Percentiles rank a stretch among this genome's conserved stretches.
phyloP scores from a whole-genome alignment of 2,329 filamentous ascomycete species.

The Furcasterigmium furcatum region DNA sequence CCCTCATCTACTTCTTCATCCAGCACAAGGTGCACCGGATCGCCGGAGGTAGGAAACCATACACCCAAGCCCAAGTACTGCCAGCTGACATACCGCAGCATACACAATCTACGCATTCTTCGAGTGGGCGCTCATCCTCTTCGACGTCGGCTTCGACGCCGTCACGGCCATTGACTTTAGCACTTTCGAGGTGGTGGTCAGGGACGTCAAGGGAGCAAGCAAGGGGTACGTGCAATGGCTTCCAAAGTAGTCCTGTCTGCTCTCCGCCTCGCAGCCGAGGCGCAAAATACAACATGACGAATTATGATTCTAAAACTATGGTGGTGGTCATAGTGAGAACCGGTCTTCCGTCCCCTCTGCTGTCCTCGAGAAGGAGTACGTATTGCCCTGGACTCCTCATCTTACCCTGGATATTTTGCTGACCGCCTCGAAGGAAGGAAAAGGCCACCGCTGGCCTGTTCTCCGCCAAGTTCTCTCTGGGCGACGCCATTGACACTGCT shows the following conservation, averaged over 20 bases:
- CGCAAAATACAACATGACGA: slow-evolving; percentile 25
- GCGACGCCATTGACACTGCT: slow-evolving; percentile 72
- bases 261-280: slow-evolving; percentile 9
- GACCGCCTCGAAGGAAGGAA: slow-evolving; percentile 57
- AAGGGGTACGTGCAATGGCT: slow-evolving; percentile 99
- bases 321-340: slow-evolving; percentile 40
- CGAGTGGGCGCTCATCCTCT: slow-evolving; percentile 91
- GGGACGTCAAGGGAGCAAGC: slow-evolving; percentile 83
- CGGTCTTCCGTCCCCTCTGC: slow-evolving; percentile 42
- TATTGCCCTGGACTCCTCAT: slow-evolving; percentile 13
- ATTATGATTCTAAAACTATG: slow-evolving; percentile 35
- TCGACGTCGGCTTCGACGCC: slow-evolving; percentile 95
- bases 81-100: slow-evolving; percentile 47
- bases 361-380: slow-evolving; percentile 72
- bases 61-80: not conserved
- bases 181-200: slow-evolving; percentile 81
- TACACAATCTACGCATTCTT: slow-evolving; percentile 98
- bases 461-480: slow-evolving; percentile 68
- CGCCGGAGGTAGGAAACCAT: slow-evolving; percentile 70
- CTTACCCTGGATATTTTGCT: not conserved
- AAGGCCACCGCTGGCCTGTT: slow-evolving; percentile 70
- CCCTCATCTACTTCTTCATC: slow-evolving; percentile 94
- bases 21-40: slow-evolving; percentile 97
- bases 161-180: slow-evolving; percentile 91
- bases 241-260: slow-evolving; percentile 66